Evolutionary conservation across 2,329 filamentous ascomycete species (phyloP).

Genomic region (Nectriaceae sp.): DNA sequence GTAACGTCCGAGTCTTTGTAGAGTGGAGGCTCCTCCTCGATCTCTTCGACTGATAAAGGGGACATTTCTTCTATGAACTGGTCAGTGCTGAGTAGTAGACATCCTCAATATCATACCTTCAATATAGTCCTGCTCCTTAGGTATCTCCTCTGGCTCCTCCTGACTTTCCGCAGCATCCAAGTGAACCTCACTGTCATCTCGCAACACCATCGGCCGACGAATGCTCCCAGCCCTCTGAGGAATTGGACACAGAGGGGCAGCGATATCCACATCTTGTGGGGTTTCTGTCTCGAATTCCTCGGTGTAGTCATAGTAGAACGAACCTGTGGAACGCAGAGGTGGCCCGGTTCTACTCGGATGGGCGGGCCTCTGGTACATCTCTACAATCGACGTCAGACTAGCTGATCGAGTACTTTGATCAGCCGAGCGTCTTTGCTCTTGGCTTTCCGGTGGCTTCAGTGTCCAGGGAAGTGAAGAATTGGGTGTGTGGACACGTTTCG

Average conservation of each 20-base stretch:
- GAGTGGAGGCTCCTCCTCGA: too few species aligned
- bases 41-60: too few species aligned
- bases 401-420: constrained; percentile 44
- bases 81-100: too few species aligned
- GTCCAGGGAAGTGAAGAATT: constrained; percentile 33
- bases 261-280: constrained; percentile 14
- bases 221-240: constrained; percentile 27
- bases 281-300: constrained; percentile 48
- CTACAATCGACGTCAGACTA: constrained; percentile 52
- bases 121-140: background rate
- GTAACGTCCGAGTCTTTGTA: too few species aligned
- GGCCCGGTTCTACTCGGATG: constrained; percentile 28
- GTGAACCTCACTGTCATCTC: constrained; percentile 19
- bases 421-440: constrained; percentile 36
- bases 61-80: too few species aligned
- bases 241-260: constrained; percentile 34
- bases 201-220: constrained; percentile 28
- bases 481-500: constrained; percentile 36
- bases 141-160: background rate
- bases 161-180: constrained; percentile 2
- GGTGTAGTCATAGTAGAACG: constrained; percentile 56
- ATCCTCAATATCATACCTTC: background rate
- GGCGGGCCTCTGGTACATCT: constrained; percentile 44
- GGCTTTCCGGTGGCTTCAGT: constrained; percentile 32
- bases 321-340: constrained; percentile 32